A percentile compares a stretch with the other conserved stretches of the same genome.
These are phyloP conservation scores for Trichoderma cornu-damae DNA, from an alignment of 2,329 filamentous ascomycete species.

Conservation along the genomic window DNA sequence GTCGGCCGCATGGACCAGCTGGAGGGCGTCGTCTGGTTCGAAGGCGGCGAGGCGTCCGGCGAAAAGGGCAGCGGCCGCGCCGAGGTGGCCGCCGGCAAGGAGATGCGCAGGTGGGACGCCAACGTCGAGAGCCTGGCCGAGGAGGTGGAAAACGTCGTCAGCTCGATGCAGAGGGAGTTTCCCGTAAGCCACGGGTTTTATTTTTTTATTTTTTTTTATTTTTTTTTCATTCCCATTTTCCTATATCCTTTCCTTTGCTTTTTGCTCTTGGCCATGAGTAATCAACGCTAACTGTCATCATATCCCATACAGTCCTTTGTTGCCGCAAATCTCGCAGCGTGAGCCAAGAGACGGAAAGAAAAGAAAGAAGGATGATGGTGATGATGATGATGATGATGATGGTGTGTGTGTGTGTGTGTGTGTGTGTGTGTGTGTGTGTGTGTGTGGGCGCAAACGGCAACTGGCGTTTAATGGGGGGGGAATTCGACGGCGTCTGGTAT, in stretches of 20 bases:
- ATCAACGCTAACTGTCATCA: neutral
- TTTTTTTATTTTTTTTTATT: conserved; percentile 6
- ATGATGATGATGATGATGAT: too few species aligned
- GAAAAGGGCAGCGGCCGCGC: conserved; percentile 63
- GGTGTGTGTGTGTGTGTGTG: too few species aligned
- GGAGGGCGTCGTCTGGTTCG: conserved; percentile 80
- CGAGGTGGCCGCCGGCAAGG: conserved; percentile 58
- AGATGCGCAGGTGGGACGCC: conserved; percentile 80
- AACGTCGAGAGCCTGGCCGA: conserved; percentile 84
- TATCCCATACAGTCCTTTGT: conserved; percentile 47
- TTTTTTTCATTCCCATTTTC: too few species aligned
- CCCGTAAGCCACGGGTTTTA: conserved; percentile 45
- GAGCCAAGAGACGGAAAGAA: conserved; percentile 12
- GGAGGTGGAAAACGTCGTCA: conserved; percentile 82
- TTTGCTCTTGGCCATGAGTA: too few species aligned
- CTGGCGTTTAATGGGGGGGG: conserved; percentile 4
- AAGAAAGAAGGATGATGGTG: neutral
- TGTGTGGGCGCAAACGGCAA: neutral
- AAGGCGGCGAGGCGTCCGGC: conserved; percentile 64
- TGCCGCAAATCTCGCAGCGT: conserved; percentile 45
- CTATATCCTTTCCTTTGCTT: too few species aligned
- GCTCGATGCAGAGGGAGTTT: conserved; percentile 72
- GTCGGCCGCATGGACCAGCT: conserved; percentile 93
- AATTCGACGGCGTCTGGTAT: conserved; percentile 10
- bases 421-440: too few species aligned